Conservation (phyloP, 1,284 basidiomycete genomes). For the Boletus smithii region DNA sequence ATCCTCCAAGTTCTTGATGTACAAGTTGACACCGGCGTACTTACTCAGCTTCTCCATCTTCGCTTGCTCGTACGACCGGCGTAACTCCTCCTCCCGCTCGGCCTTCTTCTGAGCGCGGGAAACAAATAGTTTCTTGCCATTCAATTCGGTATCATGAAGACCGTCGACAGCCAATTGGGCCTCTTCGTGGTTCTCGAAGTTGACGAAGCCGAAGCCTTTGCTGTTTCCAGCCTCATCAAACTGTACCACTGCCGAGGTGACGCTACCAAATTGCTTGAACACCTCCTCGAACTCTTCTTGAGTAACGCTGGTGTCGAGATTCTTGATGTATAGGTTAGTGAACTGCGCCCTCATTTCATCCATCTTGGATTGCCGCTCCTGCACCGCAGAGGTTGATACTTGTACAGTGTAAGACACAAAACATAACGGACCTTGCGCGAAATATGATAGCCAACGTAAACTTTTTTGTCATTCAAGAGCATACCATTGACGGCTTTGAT, state of each 20-base stretch:
- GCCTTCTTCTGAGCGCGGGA: constrained; percentile 98
- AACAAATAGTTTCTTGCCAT: constrained; percentile 93
- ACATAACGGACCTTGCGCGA: constrained; percentile 77
- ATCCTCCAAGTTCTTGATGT: constrained; percentile 98
- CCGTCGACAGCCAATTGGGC: constrained; percentile 88
- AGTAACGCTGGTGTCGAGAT: constrained; percentile 82
- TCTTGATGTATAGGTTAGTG: constrained; percentile 99
- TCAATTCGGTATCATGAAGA: constrained; percentile 85
- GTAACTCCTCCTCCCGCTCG: constrained; percentile 97
- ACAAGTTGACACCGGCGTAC: constrained; percentile 98
- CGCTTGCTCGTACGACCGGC: constrained; percentile 90
- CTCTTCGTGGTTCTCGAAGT: constrained; percentile 91
- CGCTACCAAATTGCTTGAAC: constrained; percentile 78
- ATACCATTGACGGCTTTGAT: constrained; percentile 99
- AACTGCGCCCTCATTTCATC: constrained; percentile 97
- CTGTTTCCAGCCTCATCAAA: constrained; percentile 84
- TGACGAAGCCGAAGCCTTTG: constrained; percentile 99
- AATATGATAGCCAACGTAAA: constrained; percentile 97
- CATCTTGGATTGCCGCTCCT: constrained; percentile 96
- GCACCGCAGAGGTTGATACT: background rate
- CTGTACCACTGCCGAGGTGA: constrained; percentile 87
- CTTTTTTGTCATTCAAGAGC: constrained; percentile 99
- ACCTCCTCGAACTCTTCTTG: constrained; percentile 87
- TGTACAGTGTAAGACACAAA: background rate
- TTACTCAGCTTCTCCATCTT: constrained; percentile 98